Conservation (phyloP, 2,329 filamentous ascomycete species). For the Fonsecaea nubica region DNA sequence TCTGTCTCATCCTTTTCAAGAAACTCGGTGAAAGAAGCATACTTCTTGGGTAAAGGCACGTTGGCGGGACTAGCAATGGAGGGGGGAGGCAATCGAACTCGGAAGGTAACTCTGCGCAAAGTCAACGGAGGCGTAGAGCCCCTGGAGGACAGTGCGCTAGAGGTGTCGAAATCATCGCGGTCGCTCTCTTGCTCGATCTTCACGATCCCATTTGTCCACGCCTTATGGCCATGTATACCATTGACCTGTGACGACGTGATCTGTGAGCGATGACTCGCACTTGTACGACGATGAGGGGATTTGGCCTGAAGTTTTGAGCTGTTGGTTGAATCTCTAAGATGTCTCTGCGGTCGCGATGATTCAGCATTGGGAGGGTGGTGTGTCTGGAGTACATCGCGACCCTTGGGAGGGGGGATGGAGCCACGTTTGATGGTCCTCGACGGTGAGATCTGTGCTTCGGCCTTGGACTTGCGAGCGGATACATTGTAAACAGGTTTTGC, state of each 20-base stretch:
- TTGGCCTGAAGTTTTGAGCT: constrained; percentile 19
- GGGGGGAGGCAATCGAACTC: constrained; percentile 59
- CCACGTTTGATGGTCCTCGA: constrained; percentile 24
- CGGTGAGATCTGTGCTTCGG: constrained; percentile 24
- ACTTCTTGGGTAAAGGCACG: constrained; percentile 53
- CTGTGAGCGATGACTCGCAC: constrained; percentile 4
- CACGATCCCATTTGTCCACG: constrained; percentile 21
- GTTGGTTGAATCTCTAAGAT: constrained; percentile 7
- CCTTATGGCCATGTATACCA: constrained; percentile 11
- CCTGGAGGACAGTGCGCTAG: constrained; percentile 13
- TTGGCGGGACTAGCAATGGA: constrained; percentile 61
- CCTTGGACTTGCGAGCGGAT: constrained; percentile 41
- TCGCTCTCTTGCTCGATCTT: constrained; percentile 26
- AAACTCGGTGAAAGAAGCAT: constrained; percentile 69
- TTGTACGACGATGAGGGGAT: constrained; percentile 16
- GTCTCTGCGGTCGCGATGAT: constrained; percentile 12
- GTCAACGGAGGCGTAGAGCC: constrained; percentile 29
- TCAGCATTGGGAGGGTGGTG: constrained; percentile 19
- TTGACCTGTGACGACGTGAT: constrained; percentile 21
- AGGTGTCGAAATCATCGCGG: constrained; percentile 15
- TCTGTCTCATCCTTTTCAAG: constrained; percentile 57
- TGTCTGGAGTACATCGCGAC: constrained; percentile 15
- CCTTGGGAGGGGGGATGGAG: constrained; percentile 26
- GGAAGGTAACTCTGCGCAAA: constrained; percentile 53
- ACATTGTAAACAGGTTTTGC: constrained; percentile 42